Conservation (phyloP, 352 stramenopile species). For the Phytophthora nicotianae region DNA sequence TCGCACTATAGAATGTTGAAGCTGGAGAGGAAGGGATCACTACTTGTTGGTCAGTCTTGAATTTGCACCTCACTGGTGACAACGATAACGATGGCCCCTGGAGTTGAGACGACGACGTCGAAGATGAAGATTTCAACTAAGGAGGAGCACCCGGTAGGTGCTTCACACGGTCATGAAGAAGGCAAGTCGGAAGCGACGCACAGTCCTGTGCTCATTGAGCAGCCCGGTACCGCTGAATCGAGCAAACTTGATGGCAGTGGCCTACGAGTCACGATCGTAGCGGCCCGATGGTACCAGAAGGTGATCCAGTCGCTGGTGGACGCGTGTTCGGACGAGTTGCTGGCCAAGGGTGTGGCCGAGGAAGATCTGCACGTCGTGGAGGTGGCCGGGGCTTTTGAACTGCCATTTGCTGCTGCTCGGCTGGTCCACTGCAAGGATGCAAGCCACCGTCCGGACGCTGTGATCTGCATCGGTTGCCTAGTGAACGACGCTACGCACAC, state of each 20-base stretch:
- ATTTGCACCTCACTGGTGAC: conserved; percentile 11
- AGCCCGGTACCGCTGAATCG: conserved; percentile 35
- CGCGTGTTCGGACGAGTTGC: conserved; percentile 58
- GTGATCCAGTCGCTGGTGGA: conserved; percentile 54
- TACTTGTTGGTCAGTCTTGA: conserved; percentile 1
- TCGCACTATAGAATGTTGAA: conserved; percentile 11
- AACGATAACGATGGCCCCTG: conserved; percentile 15
- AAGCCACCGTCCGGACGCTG: conserved; percentile 88
- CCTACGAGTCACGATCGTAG: conserved; percentile 60
- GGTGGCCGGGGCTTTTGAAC: conserved; percentile 95
- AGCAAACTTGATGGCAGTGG: conserved; percentile 38
- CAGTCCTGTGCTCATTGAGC: conserved; percentile 43
- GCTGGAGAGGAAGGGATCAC: background rate
- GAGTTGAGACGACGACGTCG: conserved; percentile 13
- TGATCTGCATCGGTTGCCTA: conserved; percentile 95
- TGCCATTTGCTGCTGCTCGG: conserved; percentile 92
- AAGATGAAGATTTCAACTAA: conserved; percentile 26
- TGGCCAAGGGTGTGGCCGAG: conserved; percentile 57
- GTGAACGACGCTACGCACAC: conserved; percentile 96
- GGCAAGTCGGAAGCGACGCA: conserved; percentile 23
- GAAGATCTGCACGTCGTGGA: conserved; percentile 58
- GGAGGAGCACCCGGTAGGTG: conserved; percentile 13
- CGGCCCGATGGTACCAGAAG: conserved; percentile 66
- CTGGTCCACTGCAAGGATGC: conserved; percentile 74
- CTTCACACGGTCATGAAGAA: conserved; percentile 17